phyloP scores from a whole-genome alignment of 2,329 filamentous ascomycete species.

The Cercospora sp. region DNA sequence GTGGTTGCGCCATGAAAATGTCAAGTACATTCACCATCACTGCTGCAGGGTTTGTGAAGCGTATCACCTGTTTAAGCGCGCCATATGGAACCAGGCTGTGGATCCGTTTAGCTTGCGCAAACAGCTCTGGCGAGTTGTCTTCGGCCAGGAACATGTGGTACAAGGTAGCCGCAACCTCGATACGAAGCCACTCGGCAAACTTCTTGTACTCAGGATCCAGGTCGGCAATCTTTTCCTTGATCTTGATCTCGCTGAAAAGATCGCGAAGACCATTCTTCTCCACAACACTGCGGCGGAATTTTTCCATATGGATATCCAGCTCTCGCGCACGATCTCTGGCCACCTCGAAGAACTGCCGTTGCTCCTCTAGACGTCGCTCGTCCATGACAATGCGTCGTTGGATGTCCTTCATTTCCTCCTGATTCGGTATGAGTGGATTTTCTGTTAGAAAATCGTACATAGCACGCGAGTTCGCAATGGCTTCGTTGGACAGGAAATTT shows the following conservation, averaged over 20 bases:
- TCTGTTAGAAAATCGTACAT: constrained; percentile 80
- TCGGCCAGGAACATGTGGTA: constrained; percentile 97
- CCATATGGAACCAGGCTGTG: constrained; percentile 93
- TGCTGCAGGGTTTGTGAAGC: constrained; percentile 90
- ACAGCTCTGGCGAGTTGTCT: constrained; percentile 95
- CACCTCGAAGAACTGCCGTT: constrained; percentile 93
- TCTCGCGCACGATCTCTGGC: constrained; percentile 86
- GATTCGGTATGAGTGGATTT: constrained; percentile 70
- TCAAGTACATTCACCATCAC: constrained; percentile 97
- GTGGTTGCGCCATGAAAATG: constrained; percentile 92
- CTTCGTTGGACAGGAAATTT: constrained; percentile 77
- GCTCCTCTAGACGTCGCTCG: constrained; percentile 84
- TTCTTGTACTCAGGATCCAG: constrained; percentile 95
- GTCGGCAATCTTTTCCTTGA: constrained; percentile 82
- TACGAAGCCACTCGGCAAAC: constrained; percentile 96
- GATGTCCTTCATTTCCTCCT: constrained; percentile 83
- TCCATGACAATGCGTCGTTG: constrained; percentile 77
- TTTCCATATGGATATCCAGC: constrained; percentile 96
- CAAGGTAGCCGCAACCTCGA: constrained; percentile 92
- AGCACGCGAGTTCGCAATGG: constrained; percentile 77
- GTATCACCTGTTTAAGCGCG: constrained; percentile 92
- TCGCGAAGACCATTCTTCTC: constrained; percentile 84
- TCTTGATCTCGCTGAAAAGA: constrained; percentile 88
- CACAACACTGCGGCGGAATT: constrained; percentile 66
- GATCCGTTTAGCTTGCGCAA: constrained; percentile 89